Evolutionary conservation across 2,329 filamentous ascomycete species (phyloP).

Genomic region (Pseudonectria buxi): DNA sequence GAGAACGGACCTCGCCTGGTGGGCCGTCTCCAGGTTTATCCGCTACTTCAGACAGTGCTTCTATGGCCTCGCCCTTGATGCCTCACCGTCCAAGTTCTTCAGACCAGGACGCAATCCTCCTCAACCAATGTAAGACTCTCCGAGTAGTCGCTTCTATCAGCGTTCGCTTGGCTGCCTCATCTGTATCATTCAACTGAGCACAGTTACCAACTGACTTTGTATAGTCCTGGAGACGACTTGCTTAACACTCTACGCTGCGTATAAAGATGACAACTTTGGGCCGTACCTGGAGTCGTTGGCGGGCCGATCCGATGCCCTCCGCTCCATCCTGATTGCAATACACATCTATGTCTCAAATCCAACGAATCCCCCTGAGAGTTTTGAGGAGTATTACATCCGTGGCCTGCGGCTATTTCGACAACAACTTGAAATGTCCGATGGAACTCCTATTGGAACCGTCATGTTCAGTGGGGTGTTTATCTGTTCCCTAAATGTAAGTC

Average conservation of each 20-base stretch:
- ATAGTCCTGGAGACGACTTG: constrained; percentile 9
- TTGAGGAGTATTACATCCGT: constrained; percentile 8
- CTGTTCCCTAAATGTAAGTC: constrained; percentile 10
- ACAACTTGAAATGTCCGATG: constrained; percentile 4
- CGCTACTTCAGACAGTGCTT: too few relatives aligned
- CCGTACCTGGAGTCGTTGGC: constrained; percentile 3
- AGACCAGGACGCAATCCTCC: not conserved
- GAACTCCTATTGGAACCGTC: constrained; percentile 3
- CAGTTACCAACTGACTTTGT: not conserved
- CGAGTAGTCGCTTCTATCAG: too few relatives aligned
- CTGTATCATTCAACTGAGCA: not conserved
- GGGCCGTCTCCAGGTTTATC: not conserved
- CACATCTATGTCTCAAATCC: constrained; percentile 9
- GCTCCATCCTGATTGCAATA: constrained; percentile 6
- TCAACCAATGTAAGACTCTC: not conserved
- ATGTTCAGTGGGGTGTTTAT: constrained; percentile 9
- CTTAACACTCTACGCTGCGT: constrained; percentile 8
- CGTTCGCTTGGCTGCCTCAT: not conserved
- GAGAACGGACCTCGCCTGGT: not conserved
- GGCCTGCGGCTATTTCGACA: constrained; percentile 8
- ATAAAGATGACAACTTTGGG: constrained; percentile 6
- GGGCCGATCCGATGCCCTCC: constrained; percentile 6
- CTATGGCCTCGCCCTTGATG: not conserved
- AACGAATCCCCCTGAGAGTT: not conserved
- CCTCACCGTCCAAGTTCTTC: not conserved